A percentile compares a stretch with the other conserved stretches of the same genome.
These are phyloP conservation scores for Pichia kluyveri DNA, from an alignment of 805 yeast genomes.

Conservation along the genomic window DNA sequence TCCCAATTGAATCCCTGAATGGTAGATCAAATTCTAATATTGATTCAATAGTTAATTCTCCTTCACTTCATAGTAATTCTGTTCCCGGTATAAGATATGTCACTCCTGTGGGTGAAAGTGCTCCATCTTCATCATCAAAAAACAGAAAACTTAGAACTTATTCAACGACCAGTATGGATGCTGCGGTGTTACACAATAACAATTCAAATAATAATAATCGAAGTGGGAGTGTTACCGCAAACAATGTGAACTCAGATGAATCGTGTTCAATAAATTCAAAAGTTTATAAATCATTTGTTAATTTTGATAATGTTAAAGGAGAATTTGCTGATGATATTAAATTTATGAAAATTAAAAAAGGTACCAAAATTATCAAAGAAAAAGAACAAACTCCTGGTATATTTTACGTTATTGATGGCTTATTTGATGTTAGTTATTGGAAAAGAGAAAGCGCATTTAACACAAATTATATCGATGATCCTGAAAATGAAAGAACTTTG, in stretches of 20 bases:
- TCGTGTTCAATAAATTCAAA: slow-evolving; percentile 9
- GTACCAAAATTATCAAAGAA: slow-evolving; percentile 50
- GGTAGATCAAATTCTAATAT: neutral
- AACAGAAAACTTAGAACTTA: slow-evolving; percentile 14
- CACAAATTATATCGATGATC: slow-evolving; percentile 7
- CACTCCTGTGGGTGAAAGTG: slow-evolving; percentile 1
- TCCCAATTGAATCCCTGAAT: slow-evolving; percentile 1
- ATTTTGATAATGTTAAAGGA: slow-evolving; percentile 41
- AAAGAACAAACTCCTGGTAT: slow-evolving; percentile 65
- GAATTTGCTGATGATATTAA: slow-evolving; percentile 56
- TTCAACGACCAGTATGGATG: slow-evolving; percentile 16
- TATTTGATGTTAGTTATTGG: slow-evolving; percentile 51
- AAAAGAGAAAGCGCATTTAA: slow-evolving; percentile 21
- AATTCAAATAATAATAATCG: neutral
- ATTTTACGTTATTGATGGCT: slow-evolving; percentile 73
- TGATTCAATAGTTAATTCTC: slow-evolving; percentile 9
- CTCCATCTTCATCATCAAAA: neutral
- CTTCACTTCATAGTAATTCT: slow-evolving; percentile 16
- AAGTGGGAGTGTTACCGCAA: neutral
- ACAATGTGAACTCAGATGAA: slow-evolving; percentile 4
- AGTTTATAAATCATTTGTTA: slow-evolving; percentile 19
- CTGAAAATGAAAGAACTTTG: neutral
- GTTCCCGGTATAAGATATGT: slow-evolving; percentile 9
- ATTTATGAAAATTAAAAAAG: slow-evolving; percentile 43
- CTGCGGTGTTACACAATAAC: neutral